A percentile compares a stretch with the other conserved stretches of the same genome.
phyloP scores from a whole-genome alignment of 2,329 filamentous ascomycete species.

The Knufia fluminis region DNA sequence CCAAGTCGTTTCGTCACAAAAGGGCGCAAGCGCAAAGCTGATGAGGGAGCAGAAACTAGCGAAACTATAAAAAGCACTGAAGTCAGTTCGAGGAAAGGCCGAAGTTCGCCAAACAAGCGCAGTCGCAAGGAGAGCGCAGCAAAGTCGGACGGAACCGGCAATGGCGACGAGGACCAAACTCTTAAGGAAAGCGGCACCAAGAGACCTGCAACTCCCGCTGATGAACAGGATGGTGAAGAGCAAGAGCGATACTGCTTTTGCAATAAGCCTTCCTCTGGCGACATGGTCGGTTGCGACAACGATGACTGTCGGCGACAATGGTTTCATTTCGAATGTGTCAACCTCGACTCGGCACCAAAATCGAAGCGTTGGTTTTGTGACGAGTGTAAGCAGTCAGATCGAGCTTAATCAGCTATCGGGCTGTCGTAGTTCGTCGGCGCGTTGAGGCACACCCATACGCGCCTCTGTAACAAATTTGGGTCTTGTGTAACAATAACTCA shows the following conservation, averaged over 20 bases:
- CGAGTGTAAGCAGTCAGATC: conserved; percentile 51
- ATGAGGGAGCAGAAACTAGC: neutral
- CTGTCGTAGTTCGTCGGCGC: too few species aligned
- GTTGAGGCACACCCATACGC: too few species aligned
- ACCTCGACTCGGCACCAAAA: conserved; percentile 65
- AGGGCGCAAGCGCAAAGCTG: neutral
- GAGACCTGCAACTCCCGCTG: conserved; percentile 3
- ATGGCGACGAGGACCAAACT: too few species aligned
- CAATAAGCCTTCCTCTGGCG: conserved; percentile 67
- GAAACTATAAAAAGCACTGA: neutral
- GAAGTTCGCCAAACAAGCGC: neutral
- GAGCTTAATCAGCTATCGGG: too few species aligned
- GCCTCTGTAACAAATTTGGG: too few species aligned
- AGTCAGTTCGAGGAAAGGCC: neutral
- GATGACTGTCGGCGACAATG: conserved; percentile 63
- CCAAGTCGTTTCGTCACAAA: neutral
- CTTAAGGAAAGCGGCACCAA: too few species aligned
- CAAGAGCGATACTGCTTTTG: conserved; percentile 57
- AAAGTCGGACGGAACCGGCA: too few species aligned
- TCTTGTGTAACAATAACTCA: too few species aligned
- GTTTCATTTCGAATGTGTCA: conserved; percentile 75
- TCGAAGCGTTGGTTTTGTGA: conserved; percentile 68
- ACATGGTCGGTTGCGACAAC: conserved; percentile 70
- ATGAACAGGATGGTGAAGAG: neutral
- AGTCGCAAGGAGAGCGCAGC: too few species aligned